Percentiles rank a stretch among this genome's conserved stretches.
Evolutionary conservation across 2,329 filamentous ascomycete species (phyloP).

Genomic region (Thielaviopsis punctulata): DNA sequence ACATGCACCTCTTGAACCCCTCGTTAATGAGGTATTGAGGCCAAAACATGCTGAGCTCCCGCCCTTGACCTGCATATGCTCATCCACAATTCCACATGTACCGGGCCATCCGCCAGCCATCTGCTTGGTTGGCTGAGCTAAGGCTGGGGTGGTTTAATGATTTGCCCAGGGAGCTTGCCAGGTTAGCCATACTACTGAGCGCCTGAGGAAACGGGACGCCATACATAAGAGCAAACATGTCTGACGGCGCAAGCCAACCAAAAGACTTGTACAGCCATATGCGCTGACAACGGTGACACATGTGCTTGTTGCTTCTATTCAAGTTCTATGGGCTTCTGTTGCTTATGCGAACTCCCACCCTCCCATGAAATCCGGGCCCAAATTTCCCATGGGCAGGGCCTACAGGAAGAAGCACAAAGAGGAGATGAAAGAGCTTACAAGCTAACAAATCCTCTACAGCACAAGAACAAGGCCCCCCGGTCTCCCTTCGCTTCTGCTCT

Average conservation of each 20-base stretch:
- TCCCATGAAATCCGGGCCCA: conserved; percentile 2
- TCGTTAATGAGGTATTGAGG: background rate
- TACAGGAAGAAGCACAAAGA: background rate
- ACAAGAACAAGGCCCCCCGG: conserved; percentile 3
- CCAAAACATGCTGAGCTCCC: background rate
- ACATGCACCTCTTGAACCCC: too few species aligned
- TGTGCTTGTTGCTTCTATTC: background rate
- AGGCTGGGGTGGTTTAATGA: background rate
- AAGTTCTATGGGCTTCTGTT: background rate
- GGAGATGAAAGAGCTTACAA: conserved; percentile 3
- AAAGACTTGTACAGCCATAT: too few species aligned
- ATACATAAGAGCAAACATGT: background rate
- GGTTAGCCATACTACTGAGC: background rate
- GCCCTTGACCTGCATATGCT: background rate
- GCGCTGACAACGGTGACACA: background rate
- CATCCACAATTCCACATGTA: background rate
- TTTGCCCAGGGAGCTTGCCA: background rate
- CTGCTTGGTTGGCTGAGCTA: background rate
- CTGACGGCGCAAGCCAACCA: too few species aligned
- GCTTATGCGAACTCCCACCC: background rate
- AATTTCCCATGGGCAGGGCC: background rate
- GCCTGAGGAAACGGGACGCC: background rate
- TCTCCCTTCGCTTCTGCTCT: background rate
- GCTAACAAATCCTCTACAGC: conserved; percentile 4
- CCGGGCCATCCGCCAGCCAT: background rate